Conservation (phyloP, 192 early-diverging fungal species). For the Coemansia sp. region DNA sequence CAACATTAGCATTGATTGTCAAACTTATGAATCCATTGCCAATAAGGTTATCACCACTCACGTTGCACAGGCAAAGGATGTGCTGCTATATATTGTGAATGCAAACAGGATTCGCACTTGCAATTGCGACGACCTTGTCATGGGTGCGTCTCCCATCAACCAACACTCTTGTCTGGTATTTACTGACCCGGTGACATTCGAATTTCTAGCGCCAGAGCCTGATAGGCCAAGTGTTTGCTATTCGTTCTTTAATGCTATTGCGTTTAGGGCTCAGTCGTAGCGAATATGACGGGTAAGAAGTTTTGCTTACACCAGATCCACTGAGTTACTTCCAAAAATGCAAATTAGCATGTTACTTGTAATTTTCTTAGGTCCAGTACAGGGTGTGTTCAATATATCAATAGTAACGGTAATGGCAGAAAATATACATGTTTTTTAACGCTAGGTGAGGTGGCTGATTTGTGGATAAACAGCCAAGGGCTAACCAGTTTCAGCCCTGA, state of each 20-base stretch:
- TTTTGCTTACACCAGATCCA: not conserved
- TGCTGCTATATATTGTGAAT: not conserved
- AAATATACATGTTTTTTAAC: not conserved
- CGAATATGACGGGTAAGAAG: not conserved
- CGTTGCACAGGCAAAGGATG: too few relatives aligned
- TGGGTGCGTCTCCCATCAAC: not conserved
- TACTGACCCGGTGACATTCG: not conserved
- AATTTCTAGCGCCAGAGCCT: not conserved
- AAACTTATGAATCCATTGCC: conserved; percentile 6
- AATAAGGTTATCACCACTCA: not conserved
- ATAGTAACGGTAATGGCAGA: not conserved
- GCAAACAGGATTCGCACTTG: not conserved
- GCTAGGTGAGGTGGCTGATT: not conserved
- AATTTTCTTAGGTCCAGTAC: not conserved
- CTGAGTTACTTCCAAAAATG: not conserved
- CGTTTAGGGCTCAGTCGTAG: not conserved
- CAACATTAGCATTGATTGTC: not conserved
- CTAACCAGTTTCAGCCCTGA: too few relatives aligned
- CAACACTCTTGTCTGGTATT: not conserved
- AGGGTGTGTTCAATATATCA: not conserved
- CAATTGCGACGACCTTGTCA: not conserved
- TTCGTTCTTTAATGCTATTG: not conserved
- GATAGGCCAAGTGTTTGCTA: not conserved
- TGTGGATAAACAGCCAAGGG: too few relatives aligned
- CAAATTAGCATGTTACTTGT: not conserved